Conservation (phyloP, 371 early-diverging fungal genomes). For the Actinomortierella ambigua region DNA sequence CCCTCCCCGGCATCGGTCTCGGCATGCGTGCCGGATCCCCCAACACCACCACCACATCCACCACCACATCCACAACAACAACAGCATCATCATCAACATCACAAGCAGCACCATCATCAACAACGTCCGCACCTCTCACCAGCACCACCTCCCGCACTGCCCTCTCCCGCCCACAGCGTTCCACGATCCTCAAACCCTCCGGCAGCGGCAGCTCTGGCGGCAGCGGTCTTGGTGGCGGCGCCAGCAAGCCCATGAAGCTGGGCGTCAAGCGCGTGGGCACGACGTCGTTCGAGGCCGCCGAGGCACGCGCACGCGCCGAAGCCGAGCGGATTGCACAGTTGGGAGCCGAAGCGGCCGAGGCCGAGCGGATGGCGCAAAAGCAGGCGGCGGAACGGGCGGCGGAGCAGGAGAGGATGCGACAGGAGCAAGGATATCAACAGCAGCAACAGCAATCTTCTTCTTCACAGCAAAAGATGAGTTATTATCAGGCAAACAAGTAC, state of each 20-base stretch:
- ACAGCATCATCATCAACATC: too few species aligned
- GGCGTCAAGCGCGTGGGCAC: conserved; percentile 84
- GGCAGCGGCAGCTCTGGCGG: too few species aligned
- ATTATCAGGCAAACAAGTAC: conserved; percentile 29
- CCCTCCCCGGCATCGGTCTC: conserved; percentile 30
- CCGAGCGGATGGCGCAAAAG: conserved; percentile 45
- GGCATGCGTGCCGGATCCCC: conserved; percentile 4
- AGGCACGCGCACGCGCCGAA: conserved; percentile 87
- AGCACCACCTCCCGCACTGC: conserved; percentile 12
- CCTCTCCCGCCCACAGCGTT: conserved; percentile 44
- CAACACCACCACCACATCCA: too few species aligned
- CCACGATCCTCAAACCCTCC: conserved; percentile 31
- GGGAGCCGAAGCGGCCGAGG: conserved; percentile 74
- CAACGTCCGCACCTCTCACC: conserved; percentile 8
- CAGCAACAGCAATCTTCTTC: conserved; percentile 19
- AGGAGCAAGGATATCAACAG: conserved; percentile 23
- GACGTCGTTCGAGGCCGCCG: conserved; percentile 92
- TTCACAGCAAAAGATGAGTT: conserved; percentile 11
- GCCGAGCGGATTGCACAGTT: conserved; percentile 76
- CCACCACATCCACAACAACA: too few species aligned
- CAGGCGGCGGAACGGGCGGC: conserved; percentile 39
- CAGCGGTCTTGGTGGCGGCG: too few species aligned
- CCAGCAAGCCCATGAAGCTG: conserved; percentile 71
- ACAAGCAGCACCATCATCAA: too few species aligned
- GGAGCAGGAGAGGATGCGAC: conserved; percentile 25